Conservation (phyloP, 768 basidiomycete species). For the Boletus rubroflammeus region DNA sequence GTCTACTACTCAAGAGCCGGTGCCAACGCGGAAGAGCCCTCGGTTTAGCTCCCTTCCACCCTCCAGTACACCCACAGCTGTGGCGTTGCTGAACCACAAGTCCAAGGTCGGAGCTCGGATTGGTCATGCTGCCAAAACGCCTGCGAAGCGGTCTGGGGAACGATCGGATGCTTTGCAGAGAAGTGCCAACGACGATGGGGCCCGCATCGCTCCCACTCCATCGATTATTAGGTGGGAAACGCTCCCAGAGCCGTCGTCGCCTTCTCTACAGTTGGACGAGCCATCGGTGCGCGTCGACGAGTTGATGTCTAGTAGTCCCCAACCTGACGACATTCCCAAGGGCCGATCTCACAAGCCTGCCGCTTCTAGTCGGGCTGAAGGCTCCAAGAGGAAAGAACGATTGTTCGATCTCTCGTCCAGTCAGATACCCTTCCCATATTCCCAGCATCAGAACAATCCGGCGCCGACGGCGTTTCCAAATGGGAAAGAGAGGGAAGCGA, state of each 20-base stretch:
- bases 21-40: slow-evolving; percentile 20
- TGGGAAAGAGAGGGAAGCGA: slow-evolving; percentile 38
- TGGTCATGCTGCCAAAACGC: slow-evolving; percentile 8
- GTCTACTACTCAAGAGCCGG: slow-evolving; percentile 23
- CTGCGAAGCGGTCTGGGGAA: slow-evolving; percentile 7
- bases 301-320: slow-evolving; percentile 33
- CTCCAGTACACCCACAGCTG: slow-evolving; percentile 6
- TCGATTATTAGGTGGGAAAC: slow-evolving; percentile 30
- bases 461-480: not conserved
- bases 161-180: not conserved
- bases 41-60: slow-evolving; percentile 7
- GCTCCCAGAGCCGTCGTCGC: slow-evolving; percentile 25
- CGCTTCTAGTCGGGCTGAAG: not conserved
- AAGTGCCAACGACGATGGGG: not conserved
- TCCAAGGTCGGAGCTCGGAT: not conserved
- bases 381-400: slow-evolving; percentile 18
- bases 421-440: slow-evolving; percentile 53
- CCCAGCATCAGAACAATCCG: slow-evolving; percentile 35
- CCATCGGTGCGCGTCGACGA: slow-evolving; percentile 26
- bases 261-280: slow-evolving; percentile 32
- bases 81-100: not conserved
- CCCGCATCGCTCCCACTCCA: slow-evolving; percentile 2
- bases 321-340: not conserved
- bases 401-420: slow-evolving; percentile 53
- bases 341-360: not conserved